Evolutionary conservation across 768 basidiomycete species (phyloP).

Genomic region (Collybia mongolica): DNA sequence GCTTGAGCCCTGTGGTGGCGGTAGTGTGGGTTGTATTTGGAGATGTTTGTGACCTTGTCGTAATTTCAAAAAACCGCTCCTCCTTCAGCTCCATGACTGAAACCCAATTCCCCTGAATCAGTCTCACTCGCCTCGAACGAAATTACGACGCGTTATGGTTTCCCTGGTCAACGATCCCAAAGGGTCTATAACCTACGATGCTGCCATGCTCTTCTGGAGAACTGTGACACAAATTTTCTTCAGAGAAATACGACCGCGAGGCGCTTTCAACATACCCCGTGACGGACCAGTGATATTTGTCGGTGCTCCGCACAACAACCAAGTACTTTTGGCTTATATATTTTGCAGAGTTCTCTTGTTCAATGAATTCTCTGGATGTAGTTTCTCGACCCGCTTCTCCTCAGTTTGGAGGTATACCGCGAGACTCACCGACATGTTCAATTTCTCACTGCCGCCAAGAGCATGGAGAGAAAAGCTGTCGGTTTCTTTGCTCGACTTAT

Average conservation of each 20-base stretch:
- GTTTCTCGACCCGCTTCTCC: constrained; percentile 90
- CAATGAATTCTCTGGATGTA: constrained; percentile 29
- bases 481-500: constrained; percentile 82
- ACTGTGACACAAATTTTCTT: constrained; percentile 92
- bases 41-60: too few species aligned
- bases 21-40: too few species aligned
- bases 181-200: constrained; percentile 55
- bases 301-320: constrained; percentile 90
- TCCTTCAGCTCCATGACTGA: too few species aligned
- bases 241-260: constrained; percentile 90
- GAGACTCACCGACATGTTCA: constrained; percentile 81
- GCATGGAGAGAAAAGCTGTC: constrained; percentile 75
- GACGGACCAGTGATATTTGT: constrained; percentile 93
- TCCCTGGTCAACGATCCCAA: constrained; percentile 11
- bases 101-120: too few species aligned
- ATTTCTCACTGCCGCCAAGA: constrained; percentile 88
- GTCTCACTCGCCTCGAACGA: not conserved
- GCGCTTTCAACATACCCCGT: constrained; percentile 91
- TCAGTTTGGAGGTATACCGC: constrained; percentile 82
- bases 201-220: constrained; percentile 82
- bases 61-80: too few species aligned
- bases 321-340: constrained; percentile 42
- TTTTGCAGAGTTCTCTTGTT: constrained; percentile 4
- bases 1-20: not conserved
- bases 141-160: constrained; percentile 14